These are phyloP conservation scores for Phaffomyces opuntiae DNA, from an alignment of 805 yeast genomes.

Conservation along the genomic window DNA sequence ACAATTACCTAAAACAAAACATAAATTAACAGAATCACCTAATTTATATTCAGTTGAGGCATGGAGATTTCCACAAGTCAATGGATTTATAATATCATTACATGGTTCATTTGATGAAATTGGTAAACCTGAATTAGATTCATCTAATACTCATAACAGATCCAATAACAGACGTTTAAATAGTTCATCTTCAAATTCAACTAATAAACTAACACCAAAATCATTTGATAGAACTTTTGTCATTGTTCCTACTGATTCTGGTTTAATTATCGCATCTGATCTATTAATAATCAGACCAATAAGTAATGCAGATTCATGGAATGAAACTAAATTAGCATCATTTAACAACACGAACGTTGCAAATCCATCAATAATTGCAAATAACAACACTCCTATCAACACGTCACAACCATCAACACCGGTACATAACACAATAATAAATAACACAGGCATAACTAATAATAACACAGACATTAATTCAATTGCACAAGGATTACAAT, in stretches of 20 bases:
- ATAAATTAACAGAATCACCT: slow-evolving; percentile 58
- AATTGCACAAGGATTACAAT: slow-evolving; percentile 25
- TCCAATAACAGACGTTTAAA: slow-evolving; percentile 1
- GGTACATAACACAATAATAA: too few species aligned
- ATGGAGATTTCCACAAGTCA: slow-evolving; percentile 60
- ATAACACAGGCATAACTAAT: too few species aligned
- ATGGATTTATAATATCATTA: slow-evolving; percentile 68
- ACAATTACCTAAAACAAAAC: slow-evolving; percentile 73
- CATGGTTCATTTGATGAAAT: slow-evolving; percentile 84
- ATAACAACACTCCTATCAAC: too few species aligned
- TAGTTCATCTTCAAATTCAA: not conserved
- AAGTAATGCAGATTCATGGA: slow-evolving; percentile 54
- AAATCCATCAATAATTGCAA: slow-evolving; percentile 8
- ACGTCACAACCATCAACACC: slow-evolving; percentile 4
- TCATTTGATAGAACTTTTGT: slow-evolving; percentile 83
- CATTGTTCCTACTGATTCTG: slow-evolving; percentile 62
- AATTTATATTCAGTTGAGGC: slow-evolving; percentile 70
- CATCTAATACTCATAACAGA: slow-evolving; percentile 11
- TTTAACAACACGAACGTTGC: too few species aligned
- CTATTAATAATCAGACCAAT: slow-evolving; percentile 59
- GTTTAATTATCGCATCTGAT: slow-evolving; percentile 84
- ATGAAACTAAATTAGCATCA: slow-evolving; percentile 8
- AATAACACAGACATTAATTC: not conserved
- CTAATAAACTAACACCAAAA: slow-evolving; percentile 42
- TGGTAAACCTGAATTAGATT: slow-evolving; percentile 42